Percentiles rank a stretch among this genome's conserved stretches.
These are phyloP conservation scores for Malus orientalis DNA, from an alignment of 306 rosid genomes.

Conservation along the genomic window DNA sequence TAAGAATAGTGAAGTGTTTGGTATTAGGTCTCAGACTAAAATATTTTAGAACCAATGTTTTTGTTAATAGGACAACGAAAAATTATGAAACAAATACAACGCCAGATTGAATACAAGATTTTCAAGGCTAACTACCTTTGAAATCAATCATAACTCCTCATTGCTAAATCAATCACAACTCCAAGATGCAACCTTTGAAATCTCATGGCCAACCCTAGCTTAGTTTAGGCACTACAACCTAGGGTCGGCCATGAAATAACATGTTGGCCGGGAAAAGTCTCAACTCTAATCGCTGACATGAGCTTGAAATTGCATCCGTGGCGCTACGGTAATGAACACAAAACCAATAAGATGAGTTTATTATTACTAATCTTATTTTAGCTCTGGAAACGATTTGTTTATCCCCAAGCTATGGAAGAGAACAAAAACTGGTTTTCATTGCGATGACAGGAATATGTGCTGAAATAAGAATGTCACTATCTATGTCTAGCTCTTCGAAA, in stretches of 20 bases:
- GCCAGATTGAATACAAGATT: too few relatives aligned
- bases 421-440: not conserved
- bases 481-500: slow-evolving; percentile 28
- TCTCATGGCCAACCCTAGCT: not conserved
- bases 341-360: not conserved
- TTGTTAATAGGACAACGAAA: too few relatives aligned
- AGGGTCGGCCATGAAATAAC: not conserved
- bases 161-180: too few relatives aligned
- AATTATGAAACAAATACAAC: too few relatives aligned
- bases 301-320: not conserved
- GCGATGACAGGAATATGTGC: too few relatives aligned
- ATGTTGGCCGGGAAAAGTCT: not conserved
- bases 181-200: not conserved
- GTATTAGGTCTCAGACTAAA: too few relatives aligned
- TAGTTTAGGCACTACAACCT: not conserved
- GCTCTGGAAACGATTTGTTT: not conserved
- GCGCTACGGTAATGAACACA: not conserved
- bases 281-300: not conserved
- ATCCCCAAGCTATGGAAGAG: not conserved
- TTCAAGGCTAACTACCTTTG: too few relatives aligned
- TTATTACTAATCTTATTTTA: not conserved
- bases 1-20: too few relatives aligned
- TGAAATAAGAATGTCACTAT: not conserved
- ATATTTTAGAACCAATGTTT: too few relatives aligned
- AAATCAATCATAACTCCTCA: too few relatives aligned